phyloP scores from a whole-genome alignment of 495 filamentous ascomycete genomes.

The Xylaria sp. region DNA sequence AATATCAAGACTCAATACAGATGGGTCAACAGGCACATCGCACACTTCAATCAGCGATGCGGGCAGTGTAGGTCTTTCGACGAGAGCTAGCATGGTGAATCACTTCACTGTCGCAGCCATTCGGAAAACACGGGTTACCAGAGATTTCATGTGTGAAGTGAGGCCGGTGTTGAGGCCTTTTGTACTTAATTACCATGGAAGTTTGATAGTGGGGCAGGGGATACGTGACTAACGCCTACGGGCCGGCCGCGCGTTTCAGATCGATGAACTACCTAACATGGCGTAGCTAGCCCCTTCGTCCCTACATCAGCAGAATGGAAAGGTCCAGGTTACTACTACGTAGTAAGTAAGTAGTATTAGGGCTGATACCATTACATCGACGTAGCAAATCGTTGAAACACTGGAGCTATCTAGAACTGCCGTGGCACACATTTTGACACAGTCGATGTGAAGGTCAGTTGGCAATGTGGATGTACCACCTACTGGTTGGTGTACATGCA shows the following conservation, averaged over 20 bases:
- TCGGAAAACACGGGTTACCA: constrained; percentile 12
- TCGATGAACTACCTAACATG: constrained; percentile 5
- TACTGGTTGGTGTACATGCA: not conserved
- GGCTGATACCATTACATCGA: not conserved
- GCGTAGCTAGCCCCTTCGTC: not conserved
- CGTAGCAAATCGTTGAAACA: not conserved
- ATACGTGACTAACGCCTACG: constrained; percentile 6
- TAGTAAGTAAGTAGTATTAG: not conserved
- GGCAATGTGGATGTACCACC: not conserved
- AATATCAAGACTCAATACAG: not conserved
- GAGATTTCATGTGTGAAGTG: not conserved
- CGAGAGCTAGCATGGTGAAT: not conserved
- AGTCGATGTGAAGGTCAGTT: not conserved
- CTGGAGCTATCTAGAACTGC: not conserved
- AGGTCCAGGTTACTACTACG: not conserved
- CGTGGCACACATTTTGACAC: not conserved
- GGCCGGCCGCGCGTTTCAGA: constrained; percentile 26
- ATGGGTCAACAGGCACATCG: not conserved
- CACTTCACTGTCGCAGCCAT: not conserved
- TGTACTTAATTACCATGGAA: constrained; percentile 6
- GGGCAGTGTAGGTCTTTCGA: not conserved
- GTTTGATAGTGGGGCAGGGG: not conserved
- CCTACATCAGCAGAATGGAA: not conserved
- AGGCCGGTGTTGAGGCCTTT: constrained; percentile 13
- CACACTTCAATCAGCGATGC: not conserved